Evolutionary conservation across 2,329 filamentous ascomycete species (phyloP).

Genomic region (Davidsoniella virescens): DNA sequence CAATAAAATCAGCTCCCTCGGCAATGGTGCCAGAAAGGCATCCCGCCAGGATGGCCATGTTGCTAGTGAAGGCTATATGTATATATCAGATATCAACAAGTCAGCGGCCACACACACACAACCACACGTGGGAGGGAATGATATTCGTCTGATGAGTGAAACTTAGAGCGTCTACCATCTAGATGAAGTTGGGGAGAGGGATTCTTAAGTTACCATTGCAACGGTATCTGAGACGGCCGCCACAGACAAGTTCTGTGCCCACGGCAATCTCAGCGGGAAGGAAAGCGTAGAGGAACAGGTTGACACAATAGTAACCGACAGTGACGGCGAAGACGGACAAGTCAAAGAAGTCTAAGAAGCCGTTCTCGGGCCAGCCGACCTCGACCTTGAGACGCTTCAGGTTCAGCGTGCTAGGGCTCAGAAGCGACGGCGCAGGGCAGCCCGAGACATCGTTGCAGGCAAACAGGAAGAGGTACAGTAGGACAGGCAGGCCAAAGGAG

Average conservation of each 20-base stretch:
- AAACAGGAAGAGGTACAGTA: slow-evolving; percentile 67
- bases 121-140: background rate
- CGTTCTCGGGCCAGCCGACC: slow-evolving; percentile 62
- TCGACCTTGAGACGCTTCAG: slow-evolving; percentile 61
- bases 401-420: slow-evolving; percentile 55
- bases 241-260: slow-evolving; percentile 52
- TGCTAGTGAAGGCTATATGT: slow-evolving; percentile 53
- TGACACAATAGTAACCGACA: slow-evolving; percentile 63
- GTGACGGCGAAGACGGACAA: slow-evolving; percentile 53
- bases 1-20: slow-evolving; percentile 64
- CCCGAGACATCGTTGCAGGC: slow-evolving; percentile 85
- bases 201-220: slow-evolving; percentile 44
- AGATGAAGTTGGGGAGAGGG: background rate
- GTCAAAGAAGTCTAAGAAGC: slow-evolving; percentile 54
- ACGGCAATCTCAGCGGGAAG: slow-evolving; percentile 58
- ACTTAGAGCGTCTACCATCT: background rate
- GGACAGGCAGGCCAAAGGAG: slow-evolving; percentile 61
- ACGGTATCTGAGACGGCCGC: slow-evolving; percentile 65
- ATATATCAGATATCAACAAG: too few species aligned
- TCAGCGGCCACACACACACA: too few species aligned
- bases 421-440: slow-evolving; percentile 70
- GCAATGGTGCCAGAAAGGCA: slow-evolving; percentile 57
- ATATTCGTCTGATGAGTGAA: background rate
- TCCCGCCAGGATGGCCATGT: slow-evolving; percentile 53
- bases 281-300: slow-evolving; percentile 55